Percentiles rank a stretch among this genome's conserved stretches.
These are phyloP conservation scores for Malassezia cuniculi DNA, from an alignment of 1,284 basidiomycete genomes.

Conservation along the genomic window DNA sequence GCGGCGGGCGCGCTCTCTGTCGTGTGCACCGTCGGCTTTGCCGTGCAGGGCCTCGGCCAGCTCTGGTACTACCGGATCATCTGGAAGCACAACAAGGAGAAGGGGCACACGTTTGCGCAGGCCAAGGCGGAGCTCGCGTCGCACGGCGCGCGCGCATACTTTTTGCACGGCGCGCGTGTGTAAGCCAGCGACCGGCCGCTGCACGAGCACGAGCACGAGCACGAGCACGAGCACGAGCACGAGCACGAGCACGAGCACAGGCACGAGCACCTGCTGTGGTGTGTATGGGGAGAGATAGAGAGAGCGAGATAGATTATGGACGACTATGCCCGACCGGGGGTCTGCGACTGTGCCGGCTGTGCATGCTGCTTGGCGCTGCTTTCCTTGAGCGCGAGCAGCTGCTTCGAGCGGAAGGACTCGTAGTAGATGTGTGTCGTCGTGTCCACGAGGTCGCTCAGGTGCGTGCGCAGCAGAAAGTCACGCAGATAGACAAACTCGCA, in stretches of 20 bases:
- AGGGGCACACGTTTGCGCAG: slow-evolving; percentile 48
- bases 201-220: background rate
- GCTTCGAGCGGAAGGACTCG: slow-evolving; percentile 97
- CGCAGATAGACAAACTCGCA: slow-evolving; percentile 96
- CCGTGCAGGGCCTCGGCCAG: slow-evolving; percentile 66
- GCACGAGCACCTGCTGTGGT: no score
- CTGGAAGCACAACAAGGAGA: slow-evolving; percentile 64
- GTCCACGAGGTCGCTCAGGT: slow-evolving; percentile 95
- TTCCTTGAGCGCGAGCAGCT: slow-evolving; percentile 82
- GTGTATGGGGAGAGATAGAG: no score
- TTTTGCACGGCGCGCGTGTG: slow-evolving; percentile 38
- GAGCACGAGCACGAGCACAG: background rate
- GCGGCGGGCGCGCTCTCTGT: slow-evolving; percentile 53
- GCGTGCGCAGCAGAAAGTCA: slow-evolving; percentile 79
- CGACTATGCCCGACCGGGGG: no score
- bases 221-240: background rate
- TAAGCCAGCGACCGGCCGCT: background rate
- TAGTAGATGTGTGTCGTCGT: slow-evolving; percentile 98
- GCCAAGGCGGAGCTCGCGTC: slow-evolving; percentile 71
- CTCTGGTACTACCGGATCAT: slow-evolving; percentile 71
- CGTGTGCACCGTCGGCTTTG: slow-evolving; percentile 74
- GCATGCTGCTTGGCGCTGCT: slow-evolving; percentile 45
- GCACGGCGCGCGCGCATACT: slow-evolving; percentile 75
- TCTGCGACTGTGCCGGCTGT: background rate
- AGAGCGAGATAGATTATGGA: background rate